A percentile compares a stretch with the other conserved stretches of the same genome.
Conservation (phyloP, 805 yeast genomes). For the Debaryomyces tyrocola region DNA sequence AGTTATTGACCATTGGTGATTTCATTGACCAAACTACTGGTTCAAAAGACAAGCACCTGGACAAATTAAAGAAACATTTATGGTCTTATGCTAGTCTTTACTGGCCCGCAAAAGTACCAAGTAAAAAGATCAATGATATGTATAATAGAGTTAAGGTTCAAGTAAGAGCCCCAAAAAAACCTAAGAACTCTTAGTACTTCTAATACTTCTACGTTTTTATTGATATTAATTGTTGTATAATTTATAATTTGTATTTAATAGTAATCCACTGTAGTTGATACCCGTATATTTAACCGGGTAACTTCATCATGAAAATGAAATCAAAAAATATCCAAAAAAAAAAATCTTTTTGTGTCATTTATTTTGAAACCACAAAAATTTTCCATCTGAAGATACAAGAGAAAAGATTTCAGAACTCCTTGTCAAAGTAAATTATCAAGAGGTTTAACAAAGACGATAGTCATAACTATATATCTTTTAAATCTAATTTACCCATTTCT, state of each 20-base stretch:
- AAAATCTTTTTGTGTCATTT: conserved; percentile 8
- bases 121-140: conserved; percentile 73
- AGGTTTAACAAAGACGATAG: conserved; percentile 1
- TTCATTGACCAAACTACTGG: conserved; percentile 42
- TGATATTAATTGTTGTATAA: background rate
- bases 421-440: background rate
- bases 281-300: conserved; percentile 4
- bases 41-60: conserved; percentile 25
- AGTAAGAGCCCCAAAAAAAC: conserved; percentile 7
- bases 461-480: conserved; percentile 1
- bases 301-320: conserved; percentile 1
- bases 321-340: background rate
- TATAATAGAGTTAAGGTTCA: conserved; percentile 54
- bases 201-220: background rate
- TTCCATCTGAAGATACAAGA: conserved; percentile 3
- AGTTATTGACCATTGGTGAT: conserved; percentile 71
- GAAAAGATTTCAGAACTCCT: background rate
- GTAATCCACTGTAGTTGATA: background rate
- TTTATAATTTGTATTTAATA: background rate
- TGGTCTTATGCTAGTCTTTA: conserved; percentile 83
- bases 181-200: conserved; percentile 1
- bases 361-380: conserved; percentile 10
- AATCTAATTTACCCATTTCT: conserved; percentile 7
- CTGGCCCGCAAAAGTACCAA: conserved; percentile 87
- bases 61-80: conserved; percentile 57